Conservation (phyloP, 805 yeast species). For the Candida ipomoeae region DNA sequence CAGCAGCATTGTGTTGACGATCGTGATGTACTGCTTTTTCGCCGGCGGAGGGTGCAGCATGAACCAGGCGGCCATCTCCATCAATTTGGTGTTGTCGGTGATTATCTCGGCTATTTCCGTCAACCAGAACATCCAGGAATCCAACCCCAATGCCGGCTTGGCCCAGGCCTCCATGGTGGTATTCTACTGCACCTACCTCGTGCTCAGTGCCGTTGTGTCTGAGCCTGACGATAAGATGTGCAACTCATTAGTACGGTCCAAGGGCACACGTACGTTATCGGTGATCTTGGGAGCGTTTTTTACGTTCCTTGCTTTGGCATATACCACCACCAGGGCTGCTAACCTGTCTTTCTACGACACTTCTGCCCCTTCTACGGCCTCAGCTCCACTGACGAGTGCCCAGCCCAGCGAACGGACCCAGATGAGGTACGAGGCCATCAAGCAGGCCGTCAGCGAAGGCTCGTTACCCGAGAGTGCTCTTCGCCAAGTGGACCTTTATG, state of each 20-base stretch:
- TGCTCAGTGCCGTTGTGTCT: slow-evolving; percentile 88
- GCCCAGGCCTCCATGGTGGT: slow-evolving; percentile 97
- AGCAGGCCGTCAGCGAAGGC: slow-evolving; percentile 95
- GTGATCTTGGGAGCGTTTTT: slow-evolving; percentile 87
- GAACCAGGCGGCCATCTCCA: slow-evolving; percentile 82
- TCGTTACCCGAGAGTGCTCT: slow-evolving; percentile 91
- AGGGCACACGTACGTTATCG: slow-evolving; percentile 86
- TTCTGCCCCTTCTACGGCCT: slow-evolving; percentile 27
- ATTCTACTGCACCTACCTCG: slow-evolving; percentile 84
- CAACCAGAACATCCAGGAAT: slow-evolving; percentile 81
- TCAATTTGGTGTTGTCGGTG: slow-evolving; percentile 65
- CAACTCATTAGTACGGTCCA: slow-evolving; percentile 85
- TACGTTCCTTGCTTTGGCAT: slow-evolving; percentile 92
- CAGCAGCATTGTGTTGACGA: slow-evolving; percentile 66
- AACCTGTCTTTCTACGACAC: slow-evolving; percentile 47
- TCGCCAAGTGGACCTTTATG: slow-evolving; percentile 61
- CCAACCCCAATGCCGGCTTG: slow-evolving; percentile 90
- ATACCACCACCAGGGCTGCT: slow-evolving; percentile 96
- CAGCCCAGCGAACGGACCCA: slow-evolving; percentile 50
- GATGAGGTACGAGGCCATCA: slow-evolving; percentile 80
- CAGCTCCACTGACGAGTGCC: slow-evolving; percentile 38
- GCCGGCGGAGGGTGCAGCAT: slow-evolving; percentile 77
- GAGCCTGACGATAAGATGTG: slow-evolving; percentile 94
- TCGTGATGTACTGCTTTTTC: slow-evolving; percentile 78
- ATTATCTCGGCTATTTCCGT: slow-evolving; percentile 68